Conservation (phyloP, 1,284 basidiomycete genomes). For the Mycosarcoma mackinlayi region DNA sequence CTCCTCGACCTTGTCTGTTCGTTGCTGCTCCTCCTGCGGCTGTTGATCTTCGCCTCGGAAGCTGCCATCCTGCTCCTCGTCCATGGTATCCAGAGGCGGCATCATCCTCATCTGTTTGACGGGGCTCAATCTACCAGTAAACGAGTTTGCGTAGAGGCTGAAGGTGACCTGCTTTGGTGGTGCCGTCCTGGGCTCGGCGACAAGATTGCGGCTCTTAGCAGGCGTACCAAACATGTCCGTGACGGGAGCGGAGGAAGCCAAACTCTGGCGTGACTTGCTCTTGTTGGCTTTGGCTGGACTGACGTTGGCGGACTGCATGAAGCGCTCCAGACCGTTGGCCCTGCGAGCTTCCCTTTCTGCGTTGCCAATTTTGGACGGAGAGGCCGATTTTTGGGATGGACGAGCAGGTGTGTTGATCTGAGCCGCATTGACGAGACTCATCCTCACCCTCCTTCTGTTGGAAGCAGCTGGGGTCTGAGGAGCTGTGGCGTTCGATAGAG, state of each 20-base stretch:
- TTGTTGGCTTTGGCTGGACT: constrained; percentile 21
- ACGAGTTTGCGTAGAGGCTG: constrained; percentile 31
- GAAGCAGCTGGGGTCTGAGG: constrained; percentile 17
- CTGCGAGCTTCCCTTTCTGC: constrained; percentile 34
- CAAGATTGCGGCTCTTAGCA: constrained; percentile 14
- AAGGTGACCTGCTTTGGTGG: constrained; percentile 50
- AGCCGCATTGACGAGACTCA: constrained; percentile 50
- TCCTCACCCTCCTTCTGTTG: constrained; percentile 27
- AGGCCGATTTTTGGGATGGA: constrained; percentile 8
- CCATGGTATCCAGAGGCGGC: constrained; percentile 47
- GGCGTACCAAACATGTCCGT: constrained; percentile 35
- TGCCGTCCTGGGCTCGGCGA: constrained; percentile 35
- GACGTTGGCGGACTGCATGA: constrained; percentile 44
- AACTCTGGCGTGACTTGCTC: constrained; percentile 30
- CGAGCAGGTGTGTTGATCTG: constrained; percentile 45
- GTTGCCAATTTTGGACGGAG: constrained; percentile 11
- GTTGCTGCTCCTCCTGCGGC: constrained; percentile 4
- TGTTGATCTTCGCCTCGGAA: constrained; percentile 26
- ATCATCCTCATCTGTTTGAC: constrained; percentile 50
- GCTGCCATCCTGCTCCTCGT: constrained; percentile 42
- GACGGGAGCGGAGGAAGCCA: constrained; percentile 17
- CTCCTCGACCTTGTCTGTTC: no score
- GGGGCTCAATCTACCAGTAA: constrained; percentile 33
- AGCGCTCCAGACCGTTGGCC: constrained; percentile 27
- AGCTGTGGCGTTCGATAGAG: neutral